Conservation (phyloP, 176 grass and related monocot genomes). For the Alopecurus myosuroides region DNA sequence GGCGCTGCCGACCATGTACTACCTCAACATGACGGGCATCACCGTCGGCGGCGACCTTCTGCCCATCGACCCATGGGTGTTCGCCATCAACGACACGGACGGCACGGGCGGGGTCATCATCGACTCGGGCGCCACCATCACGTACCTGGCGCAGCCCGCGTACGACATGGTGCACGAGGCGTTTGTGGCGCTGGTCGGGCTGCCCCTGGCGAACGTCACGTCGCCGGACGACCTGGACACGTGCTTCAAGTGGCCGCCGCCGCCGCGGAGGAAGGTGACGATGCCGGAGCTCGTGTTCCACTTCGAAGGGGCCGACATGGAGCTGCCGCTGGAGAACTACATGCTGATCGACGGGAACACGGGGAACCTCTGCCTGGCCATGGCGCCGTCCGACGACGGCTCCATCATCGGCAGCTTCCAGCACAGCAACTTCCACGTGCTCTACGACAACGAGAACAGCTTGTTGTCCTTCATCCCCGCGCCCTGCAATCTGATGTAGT, state of each 20-base stretch:
- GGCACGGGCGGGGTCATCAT: slow-evolving; percentile 52
- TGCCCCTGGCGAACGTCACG: slow-evolving; percentile 12
- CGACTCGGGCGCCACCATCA: slow-evolving; percentile 45
- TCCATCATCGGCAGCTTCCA: slow-evolving; percentile 52
- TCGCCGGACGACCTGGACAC: slow-evolving; percentile 25
- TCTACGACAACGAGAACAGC: slow-evolving; percentile 57
- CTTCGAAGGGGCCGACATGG: slow-evolving; percentile 45
- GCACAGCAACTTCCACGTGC: slow-evolving; percentile 49
- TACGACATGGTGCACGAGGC: slow-evolving; percentile 20
- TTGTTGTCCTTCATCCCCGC: slow-evolving; percentile 39
- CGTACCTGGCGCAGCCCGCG: slow-evolving; percentile 34
- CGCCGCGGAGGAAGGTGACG: background rate
- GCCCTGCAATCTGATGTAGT: slow-evolving; percentile 32
- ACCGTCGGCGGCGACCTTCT: slow-evolving; percentile 34
- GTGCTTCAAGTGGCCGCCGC: slow-evolving; percentile 55
- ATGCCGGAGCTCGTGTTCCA: slow-evolving; percentile 32
- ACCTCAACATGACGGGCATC: slow-evolving; percentile 41
- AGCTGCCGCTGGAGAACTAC: slow-evolving; percentile 42
- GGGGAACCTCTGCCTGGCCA: slow-evolving; percentile 39
- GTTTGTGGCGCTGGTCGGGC: slow-evolving; percentile 21
- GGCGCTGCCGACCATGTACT: slow-evolving; percentile 52
- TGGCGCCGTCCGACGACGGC: slow-evolving; percentile 33
- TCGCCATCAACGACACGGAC: slow-evolving; percentile 51
- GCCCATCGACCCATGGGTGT: slow-evolving; percentile 24
- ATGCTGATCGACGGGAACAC: slow-evolving; percentile 27